These are phyloP conservation scores for Alternaria gaisen DNA, from an alignment of 2,329 filamentous ascomycete genomes.

Conservation along the genomic window DNA sequence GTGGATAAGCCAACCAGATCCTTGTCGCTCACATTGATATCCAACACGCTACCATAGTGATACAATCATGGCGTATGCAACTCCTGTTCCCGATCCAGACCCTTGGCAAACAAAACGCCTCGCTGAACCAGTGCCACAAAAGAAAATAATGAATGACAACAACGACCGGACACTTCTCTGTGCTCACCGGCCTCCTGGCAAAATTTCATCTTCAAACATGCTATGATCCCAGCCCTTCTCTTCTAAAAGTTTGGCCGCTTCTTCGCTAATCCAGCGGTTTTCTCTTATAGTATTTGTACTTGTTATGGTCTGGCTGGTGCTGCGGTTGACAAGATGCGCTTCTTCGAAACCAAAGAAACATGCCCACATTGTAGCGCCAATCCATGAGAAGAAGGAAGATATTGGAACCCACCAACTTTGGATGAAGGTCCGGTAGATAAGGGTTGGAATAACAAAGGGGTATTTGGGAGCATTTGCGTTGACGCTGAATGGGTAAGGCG, in stretches of 20 bases:
- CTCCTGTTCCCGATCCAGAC: conserved; percentile 4
- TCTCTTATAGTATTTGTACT: conserved; percentile 3
- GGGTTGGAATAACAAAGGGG: conserved; percentile 65
- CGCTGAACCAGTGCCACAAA: conserved; percentile 22
- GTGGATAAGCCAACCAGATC: not conserved
- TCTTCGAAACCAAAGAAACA: conserved; percentile 18
- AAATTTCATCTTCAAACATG: conserved; percentile 37
- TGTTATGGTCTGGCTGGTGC: conserved; percentile 3
- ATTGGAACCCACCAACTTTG: conserved; percentile 48
- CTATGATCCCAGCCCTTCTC: conserved; percentile 34
- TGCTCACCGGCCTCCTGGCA: conserved; percentile 7
- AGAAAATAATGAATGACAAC: conserved; percentile 8
- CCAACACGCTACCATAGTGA: conserved; percentile 11
- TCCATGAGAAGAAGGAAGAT: conserved; percentile 30
- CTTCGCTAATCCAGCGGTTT: conserved; percentile 16
- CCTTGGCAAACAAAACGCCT: conserved; percentile 18
- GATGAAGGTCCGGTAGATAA: conserved; percentile 57
- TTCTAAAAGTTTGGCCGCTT: conserved; percentile 19
- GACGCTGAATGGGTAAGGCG: conserved; percentile 59
- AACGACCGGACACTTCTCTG: not conserved
- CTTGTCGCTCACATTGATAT: conserved; percentile 1
- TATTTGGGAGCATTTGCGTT: conserved; percentile 62
- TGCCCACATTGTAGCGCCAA: conserved; percentile 18
- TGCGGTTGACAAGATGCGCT: conserved; percentile 9
- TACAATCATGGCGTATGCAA: conserved; percentile 10